Evolutionary conservation across 768 basidiomycete species (phyloP), one percentile per base, ranked within the genome.

Genomic region (Tricholoma saponaceum): DNA sequence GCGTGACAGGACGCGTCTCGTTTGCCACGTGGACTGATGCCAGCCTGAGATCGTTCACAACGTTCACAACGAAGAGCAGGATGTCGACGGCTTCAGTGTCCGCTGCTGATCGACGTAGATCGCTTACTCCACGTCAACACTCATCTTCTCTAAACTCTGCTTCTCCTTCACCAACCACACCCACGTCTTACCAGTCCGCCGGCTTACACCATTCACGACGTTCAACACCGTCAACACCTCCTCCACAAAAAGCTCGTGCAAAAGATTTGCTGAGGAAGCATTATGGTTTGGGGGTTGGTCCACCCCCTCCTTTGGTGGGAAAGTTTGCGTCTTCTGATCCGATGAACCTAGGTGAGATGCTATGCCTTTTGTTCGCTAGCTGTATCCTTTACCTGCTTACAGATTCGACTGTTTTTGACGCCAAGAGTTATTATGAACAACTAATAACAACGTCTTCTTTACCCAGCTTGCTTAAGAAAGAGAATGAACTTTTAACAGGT

Each of bases 401-500:
- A 93, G 92, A 95, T 70, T 93, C 92, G 0, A 70, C 84, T 18
- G 84, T 83, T 7, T 95, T 95, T 65, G 89, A 95, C 63, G 85
- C 92, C 10, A 88, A 86, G 68, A 77, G 83, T 12, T 95, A 93
- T 63, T 95, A 94, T 61, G 88, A 92, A 62, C 90, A 92, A 62
- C 69, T 95, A 6, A 92, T 95, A 56, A 92, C 90, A 0, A 90
- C 90, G 0, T 83, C 89, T 2, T 86, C 89, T 5, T 74, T 95
- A 30, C 83, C 85, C 1, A 76, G 79, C 5, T 76, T 97, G 5
- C 74, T 97, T 10, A 91, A 86, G 71, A 79, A 81, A 53, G 90
- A 94, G 72, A 94, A 92, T 56, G 92, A 95, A 49, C 77, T 96
- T 8, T 70, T 92, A 13, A 78, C 79, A 35, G 91, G 92, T 86